A percentile compares a stretch with the other conserved stretches of the same genome.
Evolutionary conservation across 805 yeast species (phyloP).

Genomic region (Blastobotrys attinorum): DNA sequence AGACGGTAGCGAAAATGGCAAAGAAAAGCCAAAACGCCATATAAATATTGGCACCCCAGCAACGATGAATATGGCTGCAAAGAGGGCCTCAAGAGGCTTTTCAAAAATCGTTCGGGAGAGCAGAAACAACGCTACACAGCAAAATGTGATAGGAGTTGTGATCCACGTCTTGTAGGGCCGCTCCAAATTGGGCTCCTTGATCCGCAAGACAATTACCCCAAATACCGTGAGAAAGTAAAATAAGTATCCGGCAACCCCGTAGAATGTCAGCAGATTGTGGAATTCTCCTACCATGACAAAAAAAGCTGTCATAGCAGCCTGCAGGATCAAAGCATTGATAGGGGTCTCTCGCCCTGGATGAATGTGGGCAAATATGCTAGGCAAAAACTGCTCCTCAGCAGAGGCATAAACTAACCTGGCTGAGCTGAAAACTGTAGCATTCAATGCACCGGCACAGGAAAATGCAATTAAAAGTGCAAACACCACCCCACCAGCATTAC

Average conservation of each 20-base stretch:
- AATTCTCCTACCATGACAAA: slow-evolving; percentile 33
- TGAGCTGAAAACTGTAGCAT: slow-evolving; percentile 32
- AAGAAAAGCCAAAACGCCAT: slow-evolving; percentile 12
- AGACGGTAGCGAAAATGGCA: too few relatives aligned
- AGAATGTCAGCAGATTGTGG: slow-evolving; percentile 29
- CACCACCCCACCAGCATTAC: slow-evolving; percentile 23
- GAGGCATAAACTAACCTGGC: slow-evolving; percentile 31
- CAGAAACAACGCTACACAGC: slow-evolving; percentile 32
- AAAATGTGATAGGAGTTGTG: slow-evolving; percentile 30
- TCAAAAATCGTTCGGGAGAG: slow-evolving; percentile 28
- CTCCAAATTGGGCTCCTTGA: slow-evolving; percentile 27
- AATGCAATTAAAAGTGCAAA: slow-evolving; percentile 30
- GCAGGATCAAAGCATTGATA: slow-evolving; percentile 28
- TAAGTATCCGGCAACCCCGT: slow-evolving; percentile 29
- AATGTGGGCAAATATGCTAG: slow-evolving; percentile 22
- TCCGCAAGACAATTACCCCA: slow-evolving; percentile 31
- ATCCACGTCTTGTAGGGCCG: slow-evolving; percentile 33
- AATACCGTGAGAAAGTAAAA: slow-evolving; percentile 30
- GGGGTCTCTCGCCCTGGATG: slow-evolving; percentile 26
- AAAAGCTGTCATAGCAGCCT: slow-evolving; percentile 23
- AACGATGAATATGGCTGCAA: slow-evolving; percentile 23
- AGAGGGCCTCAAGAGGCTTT: slow-evolving; percentile 27
- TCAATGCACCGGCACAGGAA: slow-evolving; percentile 35
- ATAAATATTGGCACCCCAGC: slow-evolving; percentile 28
- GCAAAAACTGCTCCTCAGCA: slow-evolving; percentile 30